A percentile compares a stretch with the other conserved stretches of the same genome.
Conservation (phyloP, 129 eudicot species). For the Erigeron canadensis region DNA sequence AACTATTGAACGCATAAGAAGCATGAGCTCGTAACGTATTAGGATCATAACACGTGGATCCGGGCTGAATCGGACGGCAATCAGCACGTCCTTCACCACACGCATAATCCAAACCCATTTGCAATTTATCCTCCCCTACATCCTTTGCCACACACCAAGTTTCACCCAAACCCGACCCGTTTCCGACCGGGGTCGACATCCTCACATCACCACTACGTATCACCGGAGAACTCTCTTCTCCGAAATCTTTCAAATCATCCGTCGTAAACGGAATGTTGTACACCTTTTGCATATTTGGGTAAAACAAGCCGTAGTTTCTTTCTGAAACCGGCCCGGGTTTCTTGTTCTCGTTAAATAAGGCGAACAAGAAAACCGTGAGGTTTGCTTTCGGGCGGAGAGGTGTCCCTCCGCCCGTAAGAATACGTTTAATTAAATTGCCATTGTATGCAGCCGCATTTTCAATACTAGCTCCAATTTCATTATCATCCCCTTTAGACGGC, state of each 20-base stretch:
- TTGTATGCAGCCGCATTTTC: constrained; percentile 83
- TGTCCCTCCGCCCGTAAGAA: constrained; percentile 82
- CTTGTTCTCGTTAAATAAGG: constrained; percentile 82
- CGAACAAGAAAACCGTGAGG: constrained; percentile 81
- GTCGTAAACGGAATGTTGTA: constrained; percentile 70
- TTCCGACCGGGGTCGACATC: constrained; percentile 31
- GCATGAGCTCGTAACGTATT: constrained; percentile 83
- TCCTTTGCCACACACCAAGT: constrained; percentile 90
- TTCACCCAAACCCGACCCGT: constrained; percentile 35
- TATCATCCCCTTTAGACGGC: constrained; percentile 84
- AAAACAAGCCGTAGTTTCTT: constrained; percentile 84
- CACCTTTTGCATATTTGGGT: constrained; percentile 66
- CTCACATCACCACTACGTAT: constrained; percentile 17
- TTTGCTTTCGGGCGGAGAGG: constrained; percentile 72
- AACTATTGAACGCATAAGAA: constrained; percentile 85
- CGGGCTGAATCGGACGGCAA: constrained; percentile 90
- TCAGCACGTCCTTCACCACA: constrained; percentile 95
- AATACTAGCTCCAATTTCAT: constrained; percentile 68
- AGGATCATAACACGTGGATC: constrained; percentile 90
- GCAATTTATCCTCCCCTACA: constrained; percentile 64
- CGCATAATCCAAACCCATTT: constrained; percentile 80
- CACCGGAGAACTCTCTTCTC: constrained; percentile 34
- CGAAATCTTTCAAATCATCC: constrained; percentile 48
- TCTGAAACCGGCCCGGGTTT: constrained; percentile 73
- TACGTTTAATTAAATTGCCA: constrained; percentile 56